Conservation (phyloP, 108 stramenopile species). For the Skeletonema grethae region DNA sequence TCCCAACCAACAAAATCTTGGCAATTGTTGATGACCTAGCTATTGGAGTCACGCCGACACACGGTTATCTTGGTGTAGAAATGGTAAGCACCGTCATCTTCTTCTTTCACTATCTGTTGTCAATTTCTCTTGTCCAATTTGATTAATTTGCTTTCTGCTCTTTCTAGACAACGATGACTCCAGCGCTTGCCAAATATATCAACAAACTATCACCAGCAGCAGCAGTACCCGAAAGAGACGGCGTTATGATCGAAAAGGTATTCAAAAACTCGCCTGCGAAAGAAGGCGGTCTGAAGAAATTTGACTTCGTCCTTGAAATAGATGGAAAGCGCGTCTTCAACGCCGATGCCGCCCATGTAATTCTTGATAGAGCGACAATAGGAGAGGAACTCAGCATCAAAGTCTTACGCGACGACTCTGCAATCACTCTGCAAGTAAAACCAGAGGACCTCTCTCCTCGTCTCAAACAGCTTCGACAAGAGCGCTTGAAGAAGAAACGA, state of each 20-base stretch:
- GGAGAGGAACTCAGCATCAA: slow-evolving; percentile 57
- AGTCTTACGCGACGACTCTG: slow-evolving; percentile 59
- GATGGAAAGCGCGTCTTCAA: slow-evolving; percentile 60
- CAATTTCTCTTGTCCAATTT: neutral
- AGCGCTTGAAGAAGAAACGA: slow-evolving; percentile 40
- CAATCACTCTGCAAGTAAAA: slow-evolving; percentile 58
- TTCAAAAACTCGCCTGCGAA: slow-evolving; percentile 77
- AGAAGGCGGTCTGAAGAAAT: slow-evolving; percentile 64
- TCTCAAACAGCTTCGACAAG: slow-evolving; percentile 60
- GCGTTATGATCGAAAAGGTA: slow-evolving; percentile 79
- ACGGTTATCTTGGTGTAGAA: slow-evolving; percentile 81
- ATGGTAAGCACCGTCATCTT: slow-evolving; percentile 27
- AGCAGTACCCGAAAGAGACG: slow-evolving; percentile 72
- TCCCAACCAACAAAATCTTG: slow-evolving; percentile 84
- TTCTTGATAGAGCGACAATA: slow-evolving; percentile 75
- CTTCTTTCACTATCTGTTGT: neutral
- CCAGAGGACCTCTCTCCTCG: slow-evolving; percentile 76
- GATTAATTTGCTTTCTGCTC: neutral
- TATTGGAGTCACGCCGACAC: slow-evolving; percentile 68
- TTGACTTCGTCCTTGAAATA: slow-evolving; percentile 79
- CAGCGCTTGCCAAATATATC: slow-evolving; percentile 66
- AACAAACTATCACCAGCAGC: slow-evolving; percentile 23
- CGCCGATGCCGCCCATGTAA: slow-evolving; percentile 73
- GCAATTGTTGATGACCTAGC: slow-evolving; percentile 75
- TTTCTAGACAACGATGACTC: slow-evolving; percentile 68